Conservation (phyloP, 352 stramenopile genomes). For the Phytophthora pinifolia region DNA sequence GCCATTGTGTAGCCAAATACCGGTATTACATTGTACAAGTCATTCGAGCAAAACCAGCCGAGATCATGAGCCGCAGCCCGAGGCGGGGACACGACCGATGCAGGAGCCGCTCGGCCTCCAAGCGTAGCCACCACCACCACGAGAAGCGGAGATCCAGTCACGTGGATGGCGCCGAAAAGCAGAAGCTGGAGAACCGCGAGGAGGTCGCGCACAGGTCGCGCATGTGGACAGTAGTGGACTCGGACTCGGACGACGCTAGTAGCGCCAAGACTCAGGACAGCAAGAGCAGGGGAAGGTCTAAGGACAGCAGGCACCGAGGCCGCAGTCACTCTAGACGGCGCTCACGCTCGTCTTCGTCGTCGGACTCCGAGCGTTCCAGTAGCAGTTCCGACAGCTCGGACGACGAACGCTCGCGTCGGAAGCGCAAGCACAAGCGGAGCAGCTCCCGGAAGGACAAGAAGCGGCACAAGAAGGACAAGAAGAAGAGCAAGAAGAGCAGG, state of each 20-base stretch:
- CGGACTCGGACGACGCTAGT: conserved; percentile 17
- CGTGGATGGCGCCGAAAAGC: conserved; percentile 14
- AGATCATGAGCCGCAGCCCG: conserved; percentile 30
- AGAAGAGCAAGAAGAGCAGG: conserved; percentile 35
- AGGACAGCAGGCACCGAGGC: conserved; percentile 8
- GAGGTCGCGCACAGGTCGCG: conserved; percentile 38
- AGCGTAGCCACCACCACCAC: background rate
- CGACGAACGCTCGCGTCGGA: conserved; percentile 28
- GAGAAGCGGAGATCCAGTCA: background rate
- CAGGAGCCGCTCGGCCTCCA: conserved; percentile 29
- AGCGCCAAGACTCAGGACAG: conserved; percentile 2
- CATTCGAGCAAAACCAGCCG: too few relatives aligned
- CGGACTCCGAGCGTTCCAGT: conserved; percentile 26
- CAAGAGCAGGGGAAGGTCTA: conserved; percentile 3
- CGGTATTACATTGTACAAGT: too few relatives aligned
- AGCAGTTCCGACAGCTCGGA: conserved; percentile 40
- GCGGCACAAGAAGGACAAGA: conserved; percentile 34
- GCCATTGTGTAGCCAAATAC: conserved; percentile 10
- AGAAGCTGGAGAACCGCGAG: conserved; percentile 39
- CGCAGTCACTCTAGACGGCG: conserved; percentile 22
- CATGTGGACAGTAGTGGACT: conserved; percentile 51
- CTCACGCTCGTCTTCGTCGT: conserved; percentile 34
- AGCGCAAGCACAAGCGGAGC: conserved; percentile 26
- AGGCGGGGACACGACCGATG: conserved; percentile 6
- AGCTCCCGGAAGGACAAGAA: conserved; percentile 38